Evolutionary conservation across 345 rosid species (phyloP).

Genomic region (Hypericum androsaemum): DNA sequence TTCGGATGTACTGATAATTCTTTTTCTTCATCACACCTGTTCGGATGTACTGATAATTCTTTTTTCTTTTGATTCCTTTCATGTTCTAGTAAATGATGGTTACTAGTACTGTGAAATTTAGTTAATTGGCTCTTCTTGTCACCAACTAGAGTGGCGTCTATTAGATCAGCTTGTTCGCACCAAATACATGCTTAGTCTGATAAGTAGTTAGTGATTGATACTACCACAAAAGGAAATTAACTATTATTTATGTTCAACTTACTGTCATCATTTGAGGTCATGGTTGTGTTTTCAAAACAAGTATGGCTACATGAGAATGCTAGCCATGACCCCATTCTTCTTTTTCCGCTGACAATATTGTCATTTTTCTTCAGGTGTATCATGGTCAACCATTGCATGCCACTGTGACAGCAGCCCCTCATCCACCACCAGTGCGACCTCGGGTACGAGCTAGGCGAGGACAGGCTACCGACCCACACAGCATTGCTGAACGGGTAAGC

Average conservation of each 20-base stretch:
- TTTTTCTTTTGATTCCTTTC: not conserved
- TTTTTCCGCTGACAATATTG: slow-evolving; percentile 6
- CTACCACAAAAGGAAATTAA: too few species aligned
- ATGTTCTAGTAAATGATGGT: not conserved
- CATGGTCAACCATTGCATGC: slow-evolving; percentile 82
- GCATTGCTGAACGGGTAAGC: slow-evolving; percentile 95
- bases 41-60: not conserved
- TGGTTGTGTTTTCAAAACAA: too few species aligned
- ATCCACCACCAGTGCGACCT: slow-evolving; percentile 91
- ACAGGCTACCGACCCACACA: slow-evolving; percentile 99
- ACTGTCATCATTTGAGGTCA: too few species aligned
- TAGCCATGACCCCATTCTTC: not conserved
- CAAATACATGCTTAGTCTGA: too few species aligned
- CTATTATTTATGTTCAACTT: too few species aligned
- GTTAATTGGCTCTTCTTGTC: not conserved
- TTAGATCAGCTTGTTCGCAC: not conserved
- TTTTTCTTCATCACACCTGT: not conserved
- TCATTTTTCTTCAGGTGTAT: slow-evolving; percentile 45
- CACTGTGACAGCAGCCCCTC: slow-evolving; percentile 65
- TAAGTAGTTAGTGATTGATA: too few species aligned
- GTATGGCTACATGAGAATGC: too few species aligned
- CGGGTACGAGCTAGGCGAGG: slow-evolving; percentile 98
- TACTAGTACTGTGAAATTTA: not conserved
- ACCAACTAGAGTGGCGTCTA: not conserved
- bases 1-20: not conserved